Evolutionary conservation across 805 yeast species (phyloP).

Genomic region (Candida quercuum): DNA sequence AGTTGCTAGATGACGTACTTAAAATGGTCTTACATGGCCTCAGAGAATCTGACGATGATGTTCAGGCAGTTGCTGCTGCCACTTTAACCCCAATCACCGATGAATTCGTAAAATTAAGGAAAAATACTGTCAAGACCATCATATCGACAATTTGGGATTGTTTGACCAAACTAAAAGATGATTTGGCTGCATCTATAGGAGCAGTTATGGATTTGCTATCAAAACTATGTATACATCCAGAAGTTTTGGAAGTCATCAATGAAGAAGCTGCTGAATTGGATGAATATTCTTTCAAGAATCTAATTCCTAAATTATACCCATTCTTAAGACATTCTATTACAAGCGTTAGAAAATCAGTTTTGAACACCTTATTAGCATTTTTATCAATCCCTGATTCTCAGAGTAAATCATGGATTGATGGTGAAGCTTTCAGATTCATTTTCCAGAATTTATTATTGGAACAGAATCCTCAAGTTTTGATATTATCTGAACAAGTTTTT

Average conservation of each 20-base stretch:
- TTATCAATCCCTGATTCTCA: conserved; percentile 48
- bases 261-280: conserved; percentile 47
- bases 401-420: conserved; percentile 69
- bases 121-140: conserved; percentile 38
- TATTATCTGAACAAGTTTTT: conserved; percentile 60
- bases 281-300: conserved; percentile 55
- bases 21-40: conserved; percentile 85
- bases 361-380: conserved; percentile 76
- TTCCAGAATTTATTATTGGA: conserved; percentile 88
- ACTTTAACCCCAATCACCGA: conserved; percentile 84
- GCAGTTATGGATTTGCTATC: conserved; percentile 93
- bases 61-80: conserved; percentile 94
- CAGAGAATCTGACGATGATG: conserved; percentile 82
- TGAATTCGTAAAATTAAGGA: conserved; percentile 70
- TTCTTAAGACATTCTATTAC: conserved; percentile 91
- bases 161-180: conserved; percentile 79
- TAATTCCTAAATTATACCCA: conserved; percentile 91
- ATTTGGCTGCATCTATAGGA: conserved; percentile 90
- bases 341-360: conserved; percentile 83
- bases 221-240: conserved; percentile 74
- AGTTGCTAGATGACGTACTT: conserved; percentile 63
- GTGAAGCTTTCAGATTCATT: conserved; percentile 64
- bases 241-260: conserved; percentile 70
- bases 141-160: conserved; percentile 86
- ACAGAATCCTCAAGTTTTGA: conserved; percentile 71